Evolutionary conservation across 306 rosid species (phyloP), one percentile per base, ranked within the genome.

Genomic region (Ormosia emarginata): DNA sequence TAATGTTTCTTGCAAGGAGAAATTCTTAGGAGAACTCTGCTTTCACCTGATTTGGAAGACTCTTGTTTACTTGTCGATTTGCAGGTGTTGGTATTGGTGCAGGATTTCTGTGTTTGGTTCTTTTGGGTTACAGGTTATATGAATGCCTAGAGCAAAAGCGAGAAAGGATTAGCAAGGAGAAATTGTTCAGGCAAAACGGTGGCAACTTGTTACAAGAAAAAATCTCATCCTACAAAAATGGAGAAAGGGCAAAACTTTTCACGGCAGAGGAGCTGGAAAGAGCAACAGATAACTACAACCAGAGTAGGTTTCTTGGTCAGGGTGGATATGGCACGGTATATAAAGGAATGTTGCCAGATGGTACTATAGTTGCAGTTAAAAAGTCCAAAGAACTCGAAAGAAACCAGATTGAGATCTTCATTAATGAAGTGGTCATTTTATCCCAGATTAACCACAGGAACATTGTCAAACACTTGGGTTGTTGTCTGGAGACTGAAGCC

Each of bases 111-210:
- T 73, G 74, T 30, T 77, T 83, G 74, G 73, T 86, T 67, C 83
- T 88, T 50, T 50, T 49, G 24, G 80, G 84, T 30, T 88, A 81
- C 85, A 74, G 33, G 43, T 32, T 74, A 57, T 78, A 78, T 58
- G 83, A 81, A 58, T 49, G 14, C 30, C 12, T 88, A 30, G 56
- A 33, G 83, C 43, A 55, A 83, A 85, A 63, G 81, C 67, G 79
- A 71, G 50, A 18, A 3, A 64, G 40, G 4, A 81, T 37, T 29
- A 57, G 3, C 0, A 87, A 84, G 68, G 87, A 86, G 55, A 83
- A 67, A n/a, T 13, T 86, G 24, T 89, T 91, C 83, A 81, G 77
- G 83, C 87, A 86, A 87, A 91, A 91, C 11, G 95, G 95, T 4
- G 93, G 95, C 40, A 50, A 80, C 30, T 67, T 87, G 79, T 70